Percentiles rank a stretch among this genome's conserved stretches.
phyloP scores from a whole-genome alignment of 2,329 filamentous ascomycete species.

The Monilinia laxa region DNA sequence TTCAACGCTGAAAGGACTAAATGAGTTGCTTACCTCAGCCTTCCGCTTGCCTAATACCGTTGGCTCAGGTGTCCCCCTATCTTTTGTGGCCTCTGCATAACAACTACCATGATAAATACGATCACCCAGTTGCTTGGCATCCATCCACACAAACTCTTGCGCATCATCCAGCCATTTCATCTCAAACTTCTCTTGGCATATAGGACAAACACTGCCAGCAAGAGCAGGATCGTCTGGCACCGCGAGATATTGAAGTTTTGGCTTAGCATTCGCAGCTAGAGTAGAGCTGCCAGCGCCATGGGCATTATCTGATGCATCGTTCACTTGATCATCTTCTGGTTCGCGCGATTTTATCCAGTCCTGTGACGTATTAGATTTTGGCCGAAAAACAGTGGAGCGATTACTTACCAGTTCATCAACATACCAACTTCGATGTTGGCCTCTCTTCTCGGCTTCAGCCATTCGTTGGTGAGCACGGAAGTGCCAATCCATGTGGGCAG shows the following conservation, averaged over 20 bases:
- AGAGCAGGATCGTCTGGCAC: conserved; percentile 77
- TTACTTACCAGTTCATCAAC: conserved; percentile 75
- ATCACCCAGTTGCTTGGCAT: conserved; percentile 74
- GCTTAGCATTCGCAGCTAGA: conserved; percentile 45
- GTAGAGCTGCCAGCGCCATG: conserved; percentile 44
- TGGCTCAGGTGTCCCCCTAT: conserved; percentile 61
- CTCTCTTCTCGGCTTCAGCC: conserved; percentile 79
- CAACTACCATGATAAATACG: conserved; percentile 90
- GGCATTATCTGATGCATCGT: conserved; percentile 43
- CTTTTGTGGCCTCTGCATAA: conserved; percentile 75
- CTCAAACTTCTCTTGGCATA: conserved; percentile 94
- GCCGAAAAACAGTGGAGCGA: background rate
- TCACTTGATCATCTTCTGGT: conserved; percentile 64
- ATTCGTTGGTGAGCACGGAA: conserved; percentile 91
- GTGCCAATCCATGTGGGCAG: conserved; percentile 95
- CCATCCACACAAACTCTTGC: conserved; percentile 96
- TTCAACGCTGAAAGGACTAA: background rate
- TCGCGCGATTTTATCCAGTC: conserved; percentile 91
- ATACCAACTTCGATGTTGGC: conserved; percentile 92
- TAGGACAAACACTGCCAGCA: conserved; percentile 79
- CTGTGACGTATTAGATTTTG: conserved; percentile 45
- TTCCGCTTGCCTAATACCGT: conserved; percentile 69
- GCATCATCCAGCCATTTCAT: conserved; percentile 88
- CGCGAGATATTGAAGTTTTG: conserved; percentile 68
- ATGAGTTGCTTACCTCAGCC: conserved; percentile 52